phyloP scores from a whole-genome alignment of 1,139 yeast genomes.

The Suhomyces taliae region DNA sequence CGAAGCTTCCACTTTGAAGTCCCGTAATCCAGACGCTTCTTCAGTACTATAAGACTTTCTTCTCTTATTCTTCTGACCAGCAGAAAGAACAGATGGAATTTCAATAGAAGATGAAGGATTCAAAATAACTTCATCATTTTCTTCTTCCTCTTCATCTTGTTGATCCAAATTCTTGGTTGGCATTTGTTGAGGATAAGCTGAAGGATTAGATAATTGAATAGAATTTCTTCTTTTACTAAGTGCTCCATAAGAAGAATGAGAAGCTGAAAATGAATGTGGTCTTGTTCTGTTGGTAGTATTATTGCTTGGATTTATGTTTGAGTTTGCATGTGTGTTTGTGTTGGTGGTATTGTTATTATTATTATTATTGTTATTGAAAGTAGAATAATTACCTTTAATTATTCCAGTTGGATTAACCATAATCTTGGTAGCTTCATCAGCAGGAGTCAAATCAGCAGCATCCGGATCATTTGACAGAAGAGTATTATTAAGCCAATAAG shows the following conservation, averaged over 20 bases:
- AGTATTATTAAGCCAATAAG: slow-evolving; percentile 33
- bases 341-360: not conserved
- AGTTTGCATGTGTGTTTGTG: too few relatives aligned
- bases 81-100: slow-evolving; percentile 6
- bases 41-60: slow-evolving; percentile 12
- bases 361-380: not conserved
- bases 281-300: slow-evolving; percentile 1
- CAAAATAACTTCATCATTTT: slow-evolving; percentile 3
- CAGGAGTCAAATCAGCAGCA: slow-evolving; percentile 1
- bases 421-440: slow-evolving; percentile 12
- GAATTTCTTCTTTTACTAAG: slow-evolving; percentile 13
- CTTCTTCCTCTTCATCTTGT: slow-evolving; percentile 9
- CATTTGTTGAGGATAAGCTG: slow-evolving; percentile 4
- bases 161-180: slow-evolving; percentile 2
- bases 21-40: slow-evolving; percentile 3
- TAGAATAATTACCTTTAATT: slow-evolving; percentile 10
- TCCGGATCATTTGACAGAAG: slow-evolving; percentile 7
- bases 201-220: slow-evolving; percentile 10
- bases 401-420: slow-evolving; percentile 15
- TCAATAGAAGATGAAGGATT: slow-evolving; percentile 1
- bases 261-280: slow-evolving; percentile 14
- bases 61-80: slow-evolving; percentile 16
- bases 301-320: too few relatives aligned
- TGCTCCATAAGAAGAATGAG: slow-evolving; percentile 10
- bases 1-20: slow-evolving; percentile 3